Evolutionary conservation across 371 early-diverging fungal genomes (phyloP).

Genomic region (Haplosporangium sp.): DNA sequence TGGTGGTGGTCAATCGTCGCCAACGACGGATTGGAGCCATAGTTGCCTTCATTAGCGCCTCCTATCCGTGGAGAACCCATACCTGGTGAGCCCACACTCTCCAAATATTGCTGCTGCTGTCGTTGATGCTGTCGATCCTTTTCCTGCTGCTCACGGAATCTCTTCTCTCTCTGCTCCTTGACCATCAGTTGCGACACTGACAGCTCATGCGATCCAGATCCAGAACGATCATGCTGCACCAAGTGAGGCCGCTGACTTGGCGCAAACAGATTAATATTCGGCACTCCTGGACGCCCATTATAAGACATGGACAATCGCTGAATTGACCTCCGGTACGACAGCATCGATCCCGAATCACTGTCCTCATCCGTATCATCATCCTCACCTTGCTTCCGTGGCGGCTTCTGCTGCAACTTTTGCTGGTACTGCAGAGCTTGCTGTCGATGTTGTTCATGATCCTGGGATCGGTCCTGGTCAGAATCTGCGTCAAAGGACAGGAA

Average conservation of each 20-base stretch:
- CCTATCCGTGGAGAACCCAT: slow-evolving; percentile 3
- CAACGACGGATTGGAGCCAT: slow-evolving; percentile 19
- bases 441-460: slow-evolving; percentile 28
- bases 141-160: slow-evolving; percentile 4
- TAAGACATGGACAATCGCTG: slow-evolving; percentile 41
- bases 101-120: slow-evolving; percentile 9
- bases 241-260: slow-evolving; percentile 24
- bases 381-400: slow-evolving; percentile 26
- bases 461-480: slow-evolving; percentile 2
- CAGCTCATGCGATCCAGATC: slow-evolving; percentile 3
- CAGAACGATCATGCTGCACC: slow-evolving; percentile 15
- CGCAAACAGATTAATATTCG: slow-evolving; percentile 41
- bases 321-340: slow-evolving; percentile 36
- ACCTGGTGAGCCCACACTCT: slow-evolving; percentile 5
- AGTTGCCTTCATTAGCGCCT: neutral
- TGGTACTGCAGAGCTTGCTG: slow-evolving; percentile 52
- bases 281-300: slow-evolving; percentile 36
- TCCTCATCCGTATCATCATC: slow-evolving; percentile 48
- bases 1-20: slow-evolving; percentile 20
- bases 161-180: slow-evolving; percentile 7
- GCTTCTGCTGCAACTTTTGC: slow-evolving; percentile 48
- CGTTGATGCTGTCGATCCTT: slow-evolving; percentile 8
- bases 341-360: slow-evolving; percentile 36
- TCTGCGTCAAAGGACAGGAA: slow-evolving; percentile 36
- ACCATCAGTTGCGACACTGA: neutral